Percentiles rank a stretch among this genome's conserved stretches.
Evolutionary conservation across 306 rosid genomes (phyloP).

Genomic region (Astragalus membranaceus): DNA sequence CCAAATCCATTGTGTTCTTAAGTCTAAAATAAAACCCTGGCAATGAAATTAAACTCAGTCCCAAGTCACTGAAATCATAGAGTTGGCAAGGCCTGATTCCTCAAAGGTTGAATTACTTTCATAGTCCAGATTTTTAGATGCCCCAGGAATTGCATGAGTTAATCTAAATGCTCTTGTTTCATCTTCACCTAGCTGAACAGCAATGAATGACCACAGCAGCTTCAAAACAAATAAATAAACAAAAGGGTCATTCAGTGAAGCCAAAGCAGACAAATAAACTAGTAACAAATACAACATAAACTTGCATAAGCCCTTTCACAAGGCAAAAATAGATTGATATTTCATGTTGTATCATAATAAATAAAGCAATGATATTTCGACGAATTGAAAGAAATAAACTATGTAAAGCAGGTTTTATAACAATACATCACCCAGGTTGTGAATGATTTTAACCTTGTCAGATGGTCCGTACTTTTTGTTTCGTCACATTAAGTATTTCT

Average conservation of each 20-base stretch:
- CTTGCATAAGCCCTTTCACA: not conserved
- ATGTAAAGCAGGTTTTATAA: too few species aligned
- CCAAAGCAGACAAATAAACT: not conserved
- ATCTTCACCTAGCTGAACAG: conserved; percentile 53
- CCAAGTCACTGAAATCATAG: conserved; percentile 95
- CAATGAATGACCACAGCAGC: conserved; percentile 94
- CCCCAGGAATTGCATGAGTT: conserved; percentile 90
- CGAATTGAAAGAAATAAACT: too few species aligned
- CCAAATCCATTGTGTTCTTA: conserved; percentile 12
- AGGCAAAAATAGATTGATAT: not conserved
- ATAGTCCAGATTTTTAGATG: conserved; percentile 57
- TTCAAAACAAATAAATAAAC: conserved; percentile 39
- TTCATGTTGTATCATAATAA: too few species aligned
- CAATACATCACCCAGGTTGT: too few species aligned
- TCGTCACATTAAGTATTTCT: too few species aligned
- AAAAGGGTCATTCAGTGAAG: not conserved
- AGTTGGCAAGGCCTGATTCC: conserved; percentile 85
- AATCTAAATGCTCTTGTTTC: conserved; percentile 56
- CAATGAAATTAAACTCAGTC: conserved; percentile 45
- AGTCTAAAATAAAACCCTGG: conserved; percentile 12
- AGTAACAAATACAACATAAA: not conserved
- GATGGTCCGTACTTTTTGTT: too few species aligned
- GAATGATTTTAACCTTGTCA: too few species aligned
- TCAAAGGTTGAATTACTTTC: conserved; percentile 49
- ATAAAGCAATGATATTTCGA: too few species aligned